Conservation (phyloP, 179 eudicot genomes). For the Silene coronaria region DNA sequence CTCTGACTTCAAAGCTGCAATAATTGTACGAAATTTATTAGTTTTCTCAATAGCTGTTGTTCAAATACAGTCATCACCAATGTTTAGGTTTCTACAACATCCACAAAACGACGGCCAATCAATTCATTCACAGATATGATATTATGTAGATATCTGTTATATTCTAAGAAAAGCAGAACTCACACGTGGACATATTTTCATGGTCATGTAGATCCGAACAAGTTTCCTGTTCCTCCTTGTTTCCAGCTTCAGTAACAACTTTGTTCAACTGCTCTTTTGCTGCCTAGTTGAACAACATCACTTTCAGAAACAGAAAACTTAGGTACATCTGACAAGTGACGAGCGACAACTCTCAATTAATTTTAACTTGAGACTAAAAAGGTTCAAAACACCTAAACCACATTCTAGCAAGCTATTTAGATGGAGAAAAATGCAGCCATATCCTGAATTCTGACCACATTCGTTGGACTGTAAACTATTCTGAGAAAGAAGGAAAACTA, state of each 20-base stretch:
- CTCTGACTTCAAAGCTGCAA: constrained; percentile 56
- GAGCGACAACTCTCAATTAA: background rate
- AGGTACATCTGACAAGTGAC: background rate
- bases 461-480: background rate
- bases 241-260: constrained; percentile 71
- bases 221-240: constrained; percentile 37
- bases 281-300: constrained; percentile 48
- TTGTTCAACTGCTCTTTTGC: constrained; percentile 61
- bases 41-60: constrained; percentile 13
- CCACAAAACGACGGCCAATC: background rate
- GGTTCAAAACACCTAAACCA: background rate
- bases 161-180: constrained; percentile 28
- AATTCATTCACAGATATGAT: background rate
- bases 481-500: background rate
- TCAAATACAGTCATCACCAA: constrained; percentile 9
- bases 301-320: constrained; percentile 23
- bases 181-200: constrained; percentile 50
- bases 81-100: background rate
- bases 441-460: background rate
- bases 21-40: constrained; percentile 20
- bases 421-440: background rate
- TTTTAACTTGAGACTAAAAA: background rate
- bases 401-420: background rate
- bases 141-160: background rate
- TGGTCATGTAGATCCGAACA: constrained; percentile 43